A percentile compares a stretch with the other conserved stretches of the same genome.
Evolutionary conservation across 2,329 filamentous ascomycete genomes (phyloP).

Genomic region (Sordariomycetes sp.): DNA sequence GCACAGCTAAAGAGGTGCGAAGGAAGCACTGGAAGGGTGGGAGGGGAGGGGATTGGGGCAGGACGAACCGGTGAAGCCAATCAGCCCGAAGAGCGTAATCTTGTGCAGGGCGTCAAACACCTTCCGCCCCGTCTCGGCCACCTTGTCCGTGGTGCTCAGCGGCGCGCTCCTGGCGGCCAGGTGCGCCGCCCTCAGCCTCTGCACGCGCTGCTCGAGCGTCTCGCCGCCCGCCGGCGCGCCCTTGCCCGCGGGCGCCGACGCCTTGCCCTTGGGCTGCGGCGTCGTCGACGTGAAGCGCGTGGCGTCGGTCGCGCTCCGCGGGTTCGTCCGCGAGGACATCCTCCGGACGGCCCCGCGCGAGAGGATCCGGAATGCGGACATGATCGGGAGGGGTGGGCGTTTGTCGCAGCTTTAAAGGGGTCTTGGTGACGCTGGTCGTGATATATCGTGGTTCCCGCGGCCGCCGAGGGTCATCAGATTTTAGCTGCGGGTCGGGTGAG

Average conservation of each 20-base stretch:
- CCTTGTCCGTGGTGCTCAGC: constrained; percentile 38
- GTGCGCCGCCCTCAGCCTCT: constrained; percentile 56
- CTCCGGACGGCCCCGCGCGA: background rate
- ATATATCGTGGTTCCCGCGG: background rate
- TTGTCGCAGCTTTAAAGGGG: background rate
- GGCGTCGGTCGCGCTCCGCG: constrained; percentile 66
- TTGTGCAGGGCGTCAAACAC: constrained; percentile 46
- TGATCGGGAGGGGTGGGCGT: background rate
- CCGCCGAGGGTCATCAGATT: constrained; percentile 4
- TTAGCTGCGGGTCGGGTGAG: background rate
- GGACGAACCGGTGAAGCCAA: constrained; percentile 44
- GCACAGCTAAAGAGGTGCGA: background rate
- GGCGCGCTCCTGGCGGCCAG: constrained; percentile 52
- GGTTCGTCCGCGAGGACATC: constrained; percentile 27
- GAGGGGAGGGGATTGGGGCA: background rate
- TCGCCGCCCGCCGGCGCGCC: constrained; percentile 30
- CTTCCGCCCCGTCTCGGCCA: constrained; percentile 35
- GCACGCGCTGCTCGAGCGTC: constrained; percentile 60
- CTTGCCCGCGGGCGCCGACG: constrained; percentile 17
- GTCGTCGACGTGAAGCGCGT: constrained; percentile 54
- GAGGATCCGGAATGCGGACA: background rate
- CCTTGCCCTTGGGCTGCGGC: constrained; percentile 57
- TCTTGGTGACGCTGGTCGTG: background rate
- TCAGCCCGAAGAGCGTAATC: constrained; percentile 41
- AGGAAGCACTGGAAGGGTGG: background rate